These are phyloP conservation scores for Marasmius tenuissimus DNA, from an alignment of 1,284 basidiomycete species.

Conservation along the genomic window DNA sequence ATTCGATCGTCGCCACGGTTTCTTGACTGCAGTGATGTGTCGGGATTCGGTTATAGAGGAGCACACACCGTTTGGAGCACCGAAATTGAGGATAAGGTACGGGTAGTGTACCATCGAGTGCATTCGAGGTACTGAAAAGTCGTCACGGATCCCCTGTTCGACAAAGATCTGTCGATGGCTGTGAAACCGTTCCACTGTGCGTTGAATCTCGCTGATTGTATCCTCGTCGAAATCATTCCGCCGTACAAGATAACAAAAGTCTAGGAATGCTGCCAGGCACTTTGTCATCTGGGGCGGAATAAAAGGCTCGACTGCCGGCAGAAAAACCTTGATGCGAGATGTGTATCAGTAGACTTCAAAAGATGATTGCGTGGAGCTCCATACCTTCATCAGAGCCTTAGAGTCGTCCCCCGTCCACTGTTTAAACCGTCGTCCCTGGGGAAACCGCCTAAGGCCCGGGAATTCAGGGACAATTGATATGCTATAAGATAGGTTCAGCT, in stretches of 20 bases:
- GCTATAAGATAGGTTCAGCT: too few relatives aligned
- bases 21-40: slow-evolving; percentile 24
- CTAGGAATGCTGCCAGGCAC: slow-evolving; percentile 25
- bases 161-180: slow-evolving; percentile 25
- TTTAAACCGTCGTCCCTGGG: slow-evolving; percentile 25
- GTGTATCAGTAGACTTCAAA: neutral
- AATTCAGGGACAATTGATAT: slow-evolving; percentile 17
- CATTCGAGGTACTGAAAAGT: slow-evolving; percentile 21
- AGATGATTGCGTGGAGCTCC: slow-evolving; percentile 3
- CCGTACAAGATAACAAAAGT: slow-evolving; percentile 34
- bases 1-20: slow-evolving; percentile 25
- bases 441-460: slow-evolving; percentile 26
- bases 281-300: slow-evolving; percentile 23
- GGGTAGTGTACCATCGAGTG: slow-evolving; percentile 15
- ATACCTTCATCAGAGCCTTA: slow-evolving; percentile 31
- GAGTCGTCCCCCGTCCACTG: slow-evolving; percentile 32
- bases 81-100: slow-evolving; percentile 8
- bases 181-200: slow-evolving; percentile 25
- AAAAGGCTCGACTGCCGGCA: slow-evolving; percentile 26
- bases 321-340: slow-evolving; percentile 22
- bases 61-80: slow-evolving; percentile 15
- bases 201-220: slow-evolving; percentile 20
- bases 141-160: slow-evolving; percentile 20
- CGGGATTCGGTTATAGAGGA: slow-evolving; percentile 15
- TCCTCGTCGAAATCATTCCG: slow-evolving; percentile 17